Evolutionary conservation across 345 rosid species (phyloP), one percentile per base, ranked within the genome.

Genomic region (Eucalyptus pauciflora): DNA sequence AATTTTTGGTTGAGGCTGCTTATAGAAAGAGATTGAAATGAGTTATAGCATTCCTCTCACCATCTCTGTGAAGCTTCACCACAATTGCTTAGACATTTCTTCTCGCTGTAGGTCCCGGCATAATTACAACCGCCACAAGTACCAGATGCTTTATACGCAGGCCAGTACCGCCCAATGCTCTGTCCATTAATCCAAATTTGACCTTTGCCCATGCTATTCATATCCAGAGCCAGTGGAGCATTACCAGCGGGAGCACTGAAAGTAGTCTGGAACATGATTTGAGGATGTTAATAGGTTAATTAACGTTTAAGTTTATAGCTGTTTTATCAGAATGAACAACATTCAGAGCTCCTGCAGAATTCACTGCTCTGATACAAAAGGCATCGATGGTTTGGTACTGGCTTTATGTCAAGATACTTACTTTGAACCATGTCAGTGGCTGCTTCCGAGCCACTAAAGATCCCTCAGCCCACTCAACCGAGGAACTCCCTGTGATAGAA

Each of bases 61-160:
- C 99, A 96, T 96, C 95, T 94, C 88, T 98, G 99, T 86, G 99
- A 97, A 91, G 99, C 94, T 92, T 96, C 97, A 88, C 99, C 99
- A 54, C 99, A 98, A 87, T 95, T 95, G 85, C 92, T 93, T 88
- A 93, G 88, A 91, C 99, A 98, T 90, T 98, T 98, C 89, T 93
- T 92, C 96, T 98, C 98, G 10, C 87, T 86, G 54, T 90, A 98
- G 3, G 98, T 92, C 88, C 99, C 99, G 0, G 95, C 91, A 79
- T 97, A 97, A 89, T 92, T 90, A 90, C 99, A 94, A 46, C 80
- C 49, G 45, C 89, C 91, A 56, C 95, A 94, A 86, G 33, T 76
- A 54, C 94, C 95, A 22, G 93, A 50, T 45, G 94, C 94, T 90
- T 94, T 92, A 69, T 92, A 92, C 7, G 93, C 93, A 85, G 95